These are phyloP conservation scores for Dryadomyces quercus-mongolicae DNA, from an alignment of 2,329 filamentous ascomycete genomes.

Conservation along the genomic window DNA sequence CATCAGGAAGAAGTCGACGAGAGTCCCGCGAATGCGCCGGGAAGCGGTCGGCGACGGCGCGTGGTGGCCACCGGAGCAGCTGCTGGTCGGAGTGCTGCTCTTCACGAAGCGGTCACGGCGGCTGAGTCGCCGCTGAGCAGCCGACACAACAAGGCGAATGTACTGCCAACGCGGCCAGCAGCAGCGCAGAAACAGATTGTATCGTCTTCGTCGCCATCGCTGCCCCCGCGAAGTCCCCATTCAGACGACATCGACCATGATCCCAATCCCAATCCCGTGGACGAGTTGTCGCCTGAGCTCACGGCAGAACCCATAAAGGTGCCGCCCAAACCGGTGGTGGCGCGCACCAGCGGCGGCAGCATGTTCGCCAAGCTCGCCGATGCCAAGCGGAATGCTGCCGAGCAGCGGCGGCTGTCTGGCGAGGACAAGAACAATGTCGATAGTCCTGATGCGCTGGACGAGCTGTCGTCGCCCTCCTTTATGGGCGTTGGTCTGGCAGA, in stretches of 20 bases:
- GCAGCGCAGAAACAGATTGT: not conserved
- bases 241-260: conserved; percentile 11
- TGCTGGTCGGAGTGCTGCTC: conserved; percentile 19
- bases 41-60: conserved; percentile 37
- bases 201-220: not conserved
- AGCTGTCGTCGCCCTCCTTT: conserved; percentile 16
- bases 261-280: conserved; percentile 15
- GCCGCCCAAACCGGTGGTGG: not conserved
- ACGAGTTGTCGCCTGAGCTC: conserved; percentile 23
- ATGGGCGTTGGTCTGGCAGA: not conserved
- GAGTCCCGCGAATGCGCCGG: conserved; percentile 41
- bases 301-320: not conserved
- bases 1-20: conserved; percentile 30
- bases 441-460: conserved; percentile 14
- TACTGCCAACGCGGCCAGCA: not conserved
- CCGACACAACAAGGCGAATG: conserved; percentile 10
- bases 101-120: conserved; percentile 28
- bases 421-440: not conserved
- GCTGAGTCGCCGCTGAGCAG: not conserved
- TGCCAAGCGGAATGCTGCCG: conserved; percentile 5
- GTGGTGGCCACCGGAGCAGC: conserved; percentile 23
- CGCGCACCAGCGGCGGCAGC: not conserved
- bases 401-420: not conserved
- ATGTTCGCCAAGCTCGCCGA: conserved; percentile 3
- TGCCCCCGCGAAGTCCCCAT: conserved; percentile 7